phyloP scores from a whole-genome alignment of 495 filamentous ascomycete genomes.

The Xylaria intraflava region DNA sequence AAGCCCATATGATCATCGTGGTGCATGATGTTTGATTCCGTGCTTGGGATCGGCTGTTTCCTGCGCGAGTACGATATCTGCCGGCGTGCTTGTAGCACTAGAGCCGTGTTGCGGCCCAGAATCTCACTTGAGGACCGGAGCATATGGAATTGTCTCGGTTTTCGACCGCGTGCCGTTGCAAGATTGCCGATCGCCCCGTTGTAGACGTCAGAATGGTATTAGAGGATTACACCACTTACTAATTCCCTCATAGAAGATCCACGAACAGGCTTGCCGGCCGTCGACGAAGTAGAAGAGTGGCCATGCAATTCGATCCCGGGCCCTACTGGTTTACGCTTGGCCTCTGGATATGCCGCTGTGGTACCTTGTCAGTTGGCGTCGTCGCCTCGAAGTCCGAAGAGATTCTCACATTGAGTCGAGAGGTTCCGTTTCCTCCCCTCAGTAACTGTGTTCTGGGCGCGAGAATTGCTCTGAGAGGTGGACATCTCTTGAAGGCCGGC shows the following conservation, averaged over 20 bases:
- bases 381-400: not conserved
- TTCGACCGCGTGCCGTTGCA: too few relatives aligned
- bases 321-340: constrained; percentile 54
- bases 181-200: too few relatives aligned
- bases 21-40: not conserved
- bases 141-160: too few relatives aligned
- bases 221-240: constrained; percentile 12
- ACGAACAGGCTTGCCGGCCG: constrained; percentile 12
- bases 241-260: constrained; percentile 17
- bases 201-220: not conserved
- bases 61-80: not conserved
- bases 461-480: constrained; percentile 62
- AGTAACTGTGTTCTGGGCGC: constrained; percentile 45
- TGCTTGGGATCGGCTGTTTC: not conserved
- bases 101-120: not conserved
- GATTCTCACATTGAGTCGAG: constrained; percentile 27
- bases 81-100: not conserved
- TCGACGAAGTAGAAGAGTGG: constrained; percentile 16
- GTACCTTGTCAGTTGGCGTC: not conserved
- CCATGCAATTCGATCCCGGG: constrained; percentile 44
- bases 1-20: not conserved
- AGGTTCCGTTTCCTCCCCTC: constrained; percentile 32
- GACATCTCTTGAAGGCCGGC: constrained; percentile 37
- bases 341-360: constrained; percentile 41
- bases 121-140: too few relatives aligned